phyloP scores from a whole-genome alignment of 169 alveolate genomes.

The Plasmodium gonderi region DNA sequence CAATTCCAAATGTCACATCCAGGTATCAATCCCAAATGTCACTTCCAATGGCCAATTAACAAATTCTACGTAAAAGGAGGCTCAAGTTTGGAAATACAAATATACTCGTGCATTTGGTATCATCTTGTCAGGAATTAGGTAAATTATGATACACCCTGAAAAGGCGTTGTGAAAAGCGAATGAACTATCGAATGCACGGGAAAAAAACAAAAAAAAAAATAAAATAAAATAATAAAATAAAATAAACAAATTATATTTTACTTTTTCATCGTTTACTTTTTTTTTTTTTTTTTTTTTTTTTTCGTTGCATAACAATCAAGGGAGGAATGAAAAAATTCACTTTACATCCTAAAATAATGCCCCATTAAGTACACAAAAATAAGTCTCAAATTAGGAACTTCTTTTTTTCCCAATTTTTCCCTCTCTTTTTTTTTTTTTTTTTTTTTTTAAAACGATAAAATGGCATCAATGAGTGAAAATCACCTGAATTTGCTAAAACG shows the following conservation, averaged over 20 bases:
- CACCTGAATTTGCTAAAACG: slow-evolving; percentile 16
- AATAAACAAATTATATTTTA: background rate
- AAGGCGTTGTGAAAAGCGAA: background rate
- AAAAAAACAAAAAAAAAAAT: background rate
- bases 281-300: background rate
- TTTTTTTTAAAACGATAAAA: background rate
- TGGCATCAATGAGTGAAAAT: slow-evolving; percentile 30
- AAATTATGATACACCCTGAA: too few relatives aligned
- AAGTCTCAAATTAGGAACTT: background rate
- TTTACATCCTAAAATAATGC: background rate
- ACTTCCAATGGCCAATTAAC: too few relatives aligned
- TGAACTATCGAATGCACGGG: background rate
- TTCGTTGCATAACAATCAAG: background rate
- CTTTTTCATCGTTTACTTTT: background rate
- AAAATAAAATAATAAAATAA: too few relatives aligned
- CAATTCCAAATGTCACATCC: too few relatives aligned
- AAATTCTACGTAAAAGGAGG: too few relatives aligned
- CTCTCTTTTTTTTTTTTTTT: background rate
- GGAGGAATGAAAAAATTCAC: background rate
- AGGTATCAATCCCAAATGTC: too few relatives aligned
- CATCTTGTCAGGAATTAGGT: too few relatives aligned
- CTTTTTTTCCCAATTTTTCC: background rate
- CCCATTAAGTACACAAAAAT: background rate
- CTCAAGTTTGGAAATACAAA: too few relatives aligned
- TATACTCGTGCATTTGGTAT: too few relatives aligned